phyloP scores from a whole-genome alignment of 495 filamentous ascomycete genomes.

The Penicillium flavigenum region DNA sequence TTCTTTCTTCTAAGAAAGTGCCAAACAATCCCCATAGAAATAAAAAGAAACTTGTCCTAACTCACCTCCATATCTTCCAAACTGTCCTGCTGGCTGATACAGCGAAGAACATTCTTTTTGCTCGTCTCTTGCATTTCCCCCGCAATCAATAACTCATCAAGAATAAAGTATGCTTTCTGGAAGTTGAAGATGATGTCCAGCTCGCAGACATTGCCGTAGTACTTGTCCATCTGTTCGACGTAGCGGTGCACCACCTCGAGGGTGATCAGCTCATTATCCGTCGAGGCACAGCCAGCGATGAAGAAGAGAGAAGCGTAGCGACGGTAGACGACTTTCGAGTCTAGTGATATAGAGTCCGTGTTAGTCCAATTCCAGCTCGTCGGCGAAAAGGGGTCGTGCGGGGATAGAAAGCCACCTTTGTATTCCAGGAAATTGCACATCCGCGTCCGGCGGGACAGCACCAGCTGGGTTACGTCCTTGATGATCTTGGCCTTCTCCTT shows the following conservation, averaged over 20 bases:
- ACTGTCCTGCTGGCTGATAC: conserved; percentile 92
- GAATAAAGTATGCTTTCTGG: conserved; percentile 98
- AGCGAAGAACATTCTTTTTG: conserved; percentile 96
- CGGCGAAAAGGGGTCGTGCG: conserved; percentile 8
- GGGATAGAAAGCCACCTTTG: conserved; percentile 64
- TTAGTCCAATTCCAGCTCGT: conserved; percentile 19
- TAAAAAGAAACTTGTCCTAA: conserved; percentile 22
- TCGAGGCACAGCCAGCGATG: conserved; percentile 92
- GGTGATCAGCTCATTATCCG: conserved; percentile 96
- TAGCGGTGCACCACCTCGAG: conserved; percentile 98
- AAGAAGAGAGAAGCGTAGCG: conserved; percentile 99
- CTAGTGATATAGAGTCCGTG: conserved; percentile 43
- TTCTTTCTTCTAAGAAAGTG: not conserved
- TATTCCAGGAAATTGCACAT: conserved; percentile 99
- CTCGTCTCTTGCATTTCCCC: conserved; percentile 99
- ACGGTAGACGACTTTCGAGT: conserved; percentile 97
- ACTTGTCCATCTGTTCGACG: conserved; percentile 99
- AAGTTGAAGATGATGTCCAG: conserved; percentile 99
- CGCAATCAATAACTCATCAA: conserved; percentile 92
- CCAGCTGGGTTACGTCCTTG: conserved; percentile 98
- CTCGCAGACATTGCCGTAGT: conserved; percentile 99
- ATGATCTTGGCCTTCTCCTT: conserved; percentile 99
- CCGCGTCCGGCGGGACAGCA: conserved; percentile 88
- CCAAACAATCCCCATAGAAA: not conserved
- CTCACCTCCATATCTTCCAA: conserved; percentile 97